Conservation (phyloP, 257 asterid genomes). For the Solanum habrochaites region DNA sequence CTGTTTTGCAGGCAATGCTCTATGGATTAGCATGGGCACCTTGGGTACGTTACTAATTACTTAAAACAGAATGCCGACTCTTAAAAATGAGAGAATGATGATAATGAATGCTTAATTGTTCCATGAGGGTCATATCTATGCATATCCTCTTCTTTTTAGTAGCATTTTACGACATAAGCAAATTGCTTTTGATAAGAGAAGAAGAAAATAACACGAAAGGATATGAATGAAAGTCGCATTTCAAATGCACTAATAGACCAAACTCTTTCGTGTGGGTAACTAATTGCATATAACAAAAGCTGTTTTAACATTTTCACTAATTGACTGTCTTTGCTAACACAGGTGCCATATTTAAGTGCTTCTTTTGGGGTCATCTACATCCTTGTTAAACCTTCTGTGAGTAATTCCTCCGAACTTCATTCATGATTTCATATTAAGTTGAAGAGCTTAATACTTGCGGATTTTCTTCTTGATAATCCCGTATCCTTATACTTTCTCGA, state of each 20-base stretch:
- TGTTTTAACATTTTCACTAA: neutral
- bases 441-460: neutral
- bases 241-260: neutral
- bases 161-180: neutral
- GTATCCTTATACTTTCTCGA: neutral
- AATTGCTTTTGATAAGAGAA: neutral
- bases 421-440: neutral
- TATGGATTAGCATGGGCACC: conserved; percentile 97
- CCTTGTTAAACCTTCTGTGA: conserved; percentile 89
- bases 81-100: neutral
- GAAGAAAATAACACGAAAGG: neutral
- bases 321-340: conserved; percentile 4
- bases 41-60: conserved; percentile 43
- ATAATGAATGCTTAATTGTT: neutral
- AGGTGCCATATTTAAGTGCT: conserved; percentile 88
- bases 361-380: conserved; percentile 73
- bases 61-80: neutral
- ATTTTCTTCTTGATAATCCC: neutral
- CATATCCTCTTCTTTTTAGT: neutral
- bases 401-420: conserved; percentile 10
- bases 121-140: neutral
- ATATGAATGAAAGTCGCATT: neutral
- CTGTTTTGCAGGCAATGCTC: conserved; percentile 54
- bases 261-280: neutral
- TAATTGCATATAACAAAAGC: neutral